Conservation (phyloP, 2,329 filamentous ascomycete genomes). For the Cytospora piceicola region DNA sequence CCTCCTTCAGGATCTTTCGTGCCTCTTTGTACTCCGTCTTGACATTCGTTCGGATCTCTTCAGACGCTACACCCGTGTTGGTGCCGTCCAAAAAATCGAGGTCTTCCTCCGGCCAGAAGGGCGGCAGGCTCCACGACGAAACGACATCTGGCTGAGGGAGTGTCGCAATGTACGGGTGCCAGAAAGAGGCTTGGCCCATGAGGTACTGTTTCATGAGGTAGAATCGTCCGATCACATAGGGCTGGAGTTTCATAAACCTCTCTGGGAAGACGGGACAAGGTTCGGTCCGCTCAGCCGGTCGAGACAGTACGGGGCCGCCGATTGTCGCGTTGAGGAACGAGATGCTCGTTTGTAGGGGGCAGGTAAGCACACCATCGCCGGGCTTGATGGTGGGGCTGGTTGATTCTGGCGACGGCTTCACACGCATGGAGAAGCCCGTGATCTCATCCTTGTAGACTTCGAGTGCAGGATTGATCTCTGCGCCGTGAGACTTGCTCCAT, state of each 20-base stretch:
- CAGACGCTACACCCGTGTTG: slow-evolving; percentile 54
- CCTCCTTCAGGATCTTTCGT: slow-evolving; percentile 42
- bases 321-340: slow-evolving; percentile 62
- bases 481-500: slow-evolving; percentile 55
- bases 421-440: slow-evolving; percentile 60
- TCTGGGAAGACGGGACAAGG: slow-evolving; percentile 46
- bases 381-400: slow-evolving; percentile 34
- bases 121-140: slow-evolving; percentile 57
- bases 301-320: slow-evolving; percentile 37
- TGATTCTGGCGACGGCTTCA: slow-evolving; percentile 37
- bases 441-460: slow-evolving; percentile 55
- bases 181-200: slow-evolving; percentile 60
- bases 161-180: slow-evolving; percentile 69
- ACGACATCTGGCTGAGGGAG: slow-evolving; percentile 64
- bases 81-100: slow-evolving; percentile 59
- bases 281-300: background rate
- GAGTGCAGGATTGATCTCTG: slow-evolving; percentile 53
- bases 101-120: slow-evolving; percentile 68
- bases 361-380: slow-evolving; percentile 53
- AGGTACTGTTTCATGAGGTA: slow-evolving; percentile 72
- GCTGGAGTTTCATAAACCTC: slow-evolving; percentile 55
- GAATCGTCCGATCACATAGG: slow-evolving; percentile 67
- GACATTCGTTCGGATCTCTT: slow-evolving; percentile 52
- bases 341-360: slow-evolving; percentile 57
- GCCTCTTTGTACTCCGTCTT: slow-evolving; percentile 52